Conservation (phyloP, 164 flowering plant genomes). For the Sedum album region DNA sequence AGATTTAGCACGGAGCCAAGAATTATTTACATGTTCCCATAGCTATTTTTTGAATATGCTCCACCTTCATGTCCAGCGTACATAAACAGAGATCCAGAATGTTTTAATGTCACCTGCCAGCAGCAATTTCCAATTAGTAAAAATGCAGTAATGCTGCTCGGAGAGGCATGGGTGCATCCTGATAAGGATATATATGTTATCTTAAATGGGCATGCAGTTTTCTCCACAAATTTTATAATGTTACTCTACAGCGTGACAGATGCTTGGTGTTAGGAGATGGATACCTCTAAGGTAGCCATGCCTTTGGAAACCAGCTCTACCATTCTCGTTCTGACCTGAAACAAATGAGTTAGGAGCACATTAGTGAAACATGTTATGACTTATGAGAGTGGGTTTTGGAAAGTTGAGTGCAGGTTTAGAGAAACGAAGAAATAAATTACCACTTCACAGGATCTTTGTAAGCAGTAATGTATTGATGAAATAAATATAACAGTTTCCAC, state of each 20-base stretch:
- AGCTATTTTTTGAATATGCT: conserved; percentile 96
- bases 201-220: neutral
- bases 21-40: conserved; percentile 63
- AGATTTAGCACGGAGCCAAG: neutral
- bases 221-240: neutral
- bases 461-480: neutral
- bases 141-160: neutral
- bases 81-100: conserved; percentile 97
- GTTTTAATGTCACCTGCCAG: conserved; percentile 83
- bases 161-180: neutral
- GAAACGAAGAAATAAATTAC: neutral
- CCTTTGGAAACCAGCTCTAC: conserved; percentile 90
- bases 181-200: neutral
- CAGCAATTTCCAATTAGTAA: conserved; percentile 3
- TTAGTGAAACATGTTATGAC: neutral
- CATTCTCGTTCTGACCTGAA: conserved; percentile 76
- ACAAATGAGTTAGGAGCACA: neutral
- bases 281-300: conserved; percentile 82
- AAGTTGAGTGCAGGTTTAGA: neutral
- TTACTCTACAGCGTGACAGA: neutral
- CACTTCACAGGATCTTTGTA: neutral
- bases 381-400: neutral
- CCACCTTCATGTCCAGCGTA: conserved; percentile 95
- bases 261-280: neutral
- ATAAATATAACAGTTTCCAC: neutral